Conservation (phyloP, 164 flowering plant genomes). For the Aristolochia fimbriata region DNA sequence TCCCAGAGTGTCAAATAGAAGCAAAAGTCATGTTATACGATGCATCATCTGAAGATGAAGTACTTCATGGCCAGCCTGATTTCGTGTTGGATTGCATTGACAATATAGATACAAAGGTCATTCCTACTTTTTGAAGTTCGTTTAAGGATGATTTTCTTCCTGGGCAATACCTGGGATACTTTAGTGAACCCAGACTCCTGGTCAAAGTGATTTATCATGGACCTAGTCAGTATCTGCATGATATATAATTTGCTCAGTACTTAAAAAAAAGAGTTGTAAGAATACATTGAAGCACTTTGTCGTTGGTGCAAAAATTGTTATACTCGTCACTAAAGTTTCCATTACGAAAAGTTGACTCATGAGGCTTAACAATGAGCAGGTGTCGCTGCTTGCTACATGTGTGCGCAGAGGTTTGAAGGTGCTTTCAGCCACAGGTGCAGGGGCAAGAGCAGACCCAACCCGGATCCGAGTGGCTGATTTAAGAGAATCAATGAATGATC, state of each 20-base stretch:
- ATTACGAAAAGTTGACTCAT: neutral
- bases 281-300: neutral
- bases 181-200: too few relatives aligned
- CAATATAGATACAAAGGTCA: constrained; percentile 94
- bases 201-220: too few relatives aligned
- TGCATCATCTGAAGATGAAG: constrained; percentile 82
- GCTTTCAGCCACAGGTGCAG: constrained; percentile 92
- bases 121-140: neutral
- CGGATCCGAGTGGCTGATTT: constrained; percentile 93
- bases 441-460: constrained; percentile 98
- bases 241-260: neutral
- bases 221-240: neutral
- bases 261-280: neutral
- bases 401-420: constrained; percentile 83
- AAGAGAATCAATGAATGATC: constrained; percentile 81
- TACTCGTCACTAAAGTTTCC: too few relatives aligned
- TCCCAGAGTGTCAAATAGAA: constrained; percentile 83
- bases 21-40: constrained; percentile 79
- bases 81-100: constrained; percentile 98
- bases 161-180: too few relatives aligned
- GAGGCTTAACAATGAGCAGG: constrained; percentile 26
- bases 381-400: constrained; percentile 97
- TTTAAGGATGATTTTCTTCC: neutral
- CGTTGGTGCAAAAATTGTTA: neutral
- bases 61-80: constrained; percentile 88